Conservation (phyloP, 208 protist species). For the Wallacemonas sp. region DNA sequence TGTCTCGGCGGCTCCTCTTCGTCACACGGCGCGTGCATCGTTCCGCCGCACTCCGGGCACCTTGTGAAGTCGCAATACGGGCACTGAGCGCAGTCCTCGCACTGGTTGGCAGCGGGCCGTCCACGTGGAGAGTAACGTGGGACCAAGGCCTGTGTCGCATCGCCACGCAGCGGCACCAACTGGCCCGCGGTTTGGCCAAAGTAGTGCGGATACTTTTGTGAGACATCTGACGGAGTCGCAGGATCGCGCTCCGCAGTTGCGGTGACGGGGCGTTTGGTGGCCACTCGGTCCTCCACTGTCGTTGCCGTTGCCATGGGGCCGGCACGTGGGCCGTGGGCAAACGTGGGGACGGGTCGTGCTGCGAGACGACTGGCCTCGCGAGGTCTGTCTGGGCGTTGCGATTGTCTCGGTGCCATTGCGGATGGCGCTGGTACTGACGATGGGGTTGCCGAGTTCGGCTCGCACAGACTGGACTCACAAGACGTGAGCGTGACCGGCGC, state of each 20-base stretch:
- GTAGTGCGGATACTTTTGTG: slow-evolving; percentile 3
- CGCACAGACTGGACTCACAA: too few species aligned
- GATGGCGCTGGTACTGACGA: too few species aligned
- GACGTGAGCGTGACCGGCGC: too few species aligned
- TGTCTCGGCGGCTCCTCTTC: neutral
- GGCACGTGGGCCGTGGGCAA: too few species aligned
- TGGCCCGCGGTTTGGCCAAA: neutral
- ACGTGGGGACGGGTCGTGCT: too few species aligned
- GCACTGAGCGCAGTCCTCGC: slow-evolving; percentile 3
- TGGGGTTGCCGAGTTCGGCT: too few species aligned
- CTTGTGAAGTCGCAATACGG: neutral
- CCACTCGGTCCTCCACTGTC: too few species aligned
- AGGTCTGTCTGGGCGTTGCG: too few species aligned
- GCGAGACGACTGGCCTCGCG: too few species aligned
- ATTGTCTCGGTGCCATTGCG: too few species aligned
- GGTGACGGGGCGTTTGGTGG: neutral
- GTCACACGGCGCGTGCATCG: neutral
- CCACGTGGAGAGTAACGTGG: neutral
- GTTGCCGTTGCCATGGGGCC: too few species aligned
- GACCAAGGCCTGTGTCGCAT: neutral
- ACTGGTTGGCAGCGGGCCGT: neutral
- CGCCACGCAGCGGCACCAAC: neutral
- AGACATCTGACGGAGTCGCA: neutral
- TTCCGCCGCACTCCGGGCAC: neutral
- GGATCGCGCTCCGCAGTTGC: neutral